Percentiles rank a stretch among this genome's conserved stretches.
Evolutionary conservation across 169 alveolate genomes (phyloP).

Genomic region (Babesia bovis): DNA sequence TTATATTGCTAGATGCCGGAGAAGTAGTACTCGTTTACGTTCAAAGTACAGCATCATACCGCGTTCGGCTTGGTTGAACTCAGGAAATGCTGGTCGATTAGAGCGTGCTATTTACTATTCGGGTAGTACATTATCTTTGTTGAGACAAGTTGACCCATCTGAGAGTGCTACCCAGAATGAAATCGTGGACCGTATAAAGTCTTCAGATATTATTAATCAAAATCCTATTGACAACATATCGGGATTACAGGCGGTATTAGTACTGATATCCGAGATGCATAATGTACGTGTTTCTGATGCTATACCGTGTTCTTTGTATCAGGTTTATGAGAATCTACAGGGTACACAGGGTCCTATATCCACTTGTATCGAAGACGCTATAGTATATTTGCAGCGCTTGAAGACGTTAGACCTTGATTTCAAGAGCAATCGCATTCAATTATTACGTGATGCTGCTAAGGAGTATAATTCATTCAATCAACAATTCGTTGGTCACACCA

Average conservation of each 20-base stretch:
- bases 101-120: background rate
- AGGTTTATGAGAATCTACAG: slow-evolving; percentile 16
- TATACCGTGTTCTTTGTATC: slow-evolving; percentile 18
- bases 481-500: background rate
- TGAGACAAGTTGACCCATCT: slow-evolving; percentile 2
- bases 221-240: slow-evolving; percentile 12
- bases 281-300: background rate
- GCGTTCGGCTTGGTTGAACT: background rate
- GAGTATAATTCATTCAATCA: background rate
- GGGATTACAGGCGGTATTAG: slow-evolving; percentile 11
- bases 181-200: slow-evolving; percentile 10
- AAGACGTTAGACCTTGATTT: slow-evolving; percentile 18
- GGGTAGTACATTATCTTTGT: background rate
- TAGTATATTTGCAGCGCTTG: slow-evolving; percentile 27
- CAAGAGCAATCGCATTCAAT: slow-evolving; percentile 7
- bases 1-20: slow-evolving; percentile 3
- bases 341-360: background rate
- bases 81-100: background rate
- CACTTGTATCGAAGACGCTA: slow-evolving; percentile 7
- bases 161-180: background rate
- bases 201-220: background rate
- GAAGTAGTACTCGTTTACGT: background rate
- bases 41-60: background rate
- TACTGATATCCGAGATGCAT: background rate
- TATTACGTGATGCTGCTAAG: slow-evolving; percentile 27